These are phyloP conservation scores for Teratosphaeria epicoccoides DNA, from an alignment of 2,329 filamentous ascomycete genomes.

Conservation along the genomic window DNA sequence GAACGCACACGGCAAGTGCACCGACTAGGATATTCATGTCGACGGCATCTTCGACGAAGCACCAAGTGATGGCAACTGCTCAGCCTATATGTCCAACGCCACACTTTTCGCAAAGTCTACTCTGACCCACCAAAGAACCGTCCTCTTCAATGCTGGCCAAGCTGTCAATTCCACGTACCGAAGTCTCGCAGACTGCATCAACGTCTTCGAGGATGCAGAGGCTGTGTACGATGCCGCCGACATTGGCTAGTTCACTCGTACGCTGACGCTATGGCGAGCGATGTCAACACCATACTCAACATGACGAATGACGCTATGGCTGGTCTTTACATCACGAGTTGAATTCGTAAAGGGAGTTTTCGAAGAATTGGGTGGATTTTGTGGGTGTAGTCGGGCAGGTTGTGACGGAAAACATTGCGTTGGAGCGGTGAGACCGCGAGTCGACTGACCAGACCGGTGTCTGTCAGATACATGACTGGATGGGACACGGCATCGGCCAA, in stretches of 20 bases:
- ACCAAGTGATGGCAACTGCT: slow-evolving; percentile 7
- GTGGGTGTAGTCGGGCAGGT: neutral
- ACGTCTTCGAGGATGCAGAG: slow-evolving; percentile 13
- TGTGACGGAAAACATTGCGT: neutral
- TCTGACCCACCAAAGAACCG: slow-evolving; percentile 7
- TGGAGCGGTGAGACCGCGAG: neutral
- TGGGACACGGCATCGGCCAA: too few relatives aligned
- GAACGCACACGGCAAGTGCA: slow-evolving; percentile 2
- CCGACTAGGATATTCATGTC: slow-evolving; percentile 12
- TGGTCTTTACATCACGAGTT: slow-evolving; percentile 5
- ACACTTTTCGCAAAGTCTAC: slow-evolving; percentile 7
- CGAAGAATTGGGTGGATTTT: slow-evolving; percentile 3
- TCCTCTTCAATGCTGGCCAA: slow-evolving; percentile 16
- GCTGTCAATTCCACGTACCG: slow-evolving; percentile 11
- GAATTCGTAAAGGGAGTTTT: slow-evolving; percentile 2
- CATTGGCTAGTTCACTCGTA: too few relatives aligned
- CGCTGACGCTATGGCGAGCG: neutral
- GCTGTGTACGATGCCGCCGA: slow-evolving; percentile 5
- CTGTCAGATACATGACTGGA: too few relatives aligned
- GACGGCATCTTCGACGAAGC: slow-evolving; percentile 24
- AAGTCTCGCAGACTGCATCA: slow-evolving; percentile 15
- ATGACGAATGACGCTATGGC: slow-evolving; percentile 2
- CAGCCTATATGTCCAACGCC: slow-evolving; percentile 13
- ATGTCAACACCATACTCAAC: slow-evolving; percentile 4
- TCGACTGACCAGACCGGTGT: too few relatives aligned